Percentiles rank a stretch among this genome's conserved stretches.
Conservation (phyloP, 768 basidiomycete species). For the Serendipita sp. region DNA sequence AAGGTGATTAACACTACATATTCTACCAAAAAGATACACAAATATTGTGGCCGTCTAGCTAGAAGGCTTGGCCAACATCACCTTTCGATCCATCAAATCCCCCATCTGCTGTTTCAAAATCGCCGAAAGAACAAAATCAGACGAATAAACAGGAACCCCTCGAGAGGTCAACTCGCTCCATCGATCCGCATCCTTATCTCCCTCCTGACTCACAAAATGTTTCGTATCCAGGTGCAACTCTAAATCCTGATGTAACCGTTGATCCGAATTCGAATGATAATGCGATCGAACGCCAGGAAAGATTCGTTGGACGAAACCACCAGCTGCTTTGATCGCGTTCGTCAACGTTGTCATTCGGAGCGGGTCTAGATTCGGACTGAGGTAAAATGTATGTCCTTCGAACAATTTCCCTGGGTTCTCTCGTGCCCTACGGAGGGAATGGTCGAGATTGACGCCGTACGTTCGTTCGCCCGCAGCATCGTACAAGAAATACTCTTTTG, state of each 20-base stretch:
- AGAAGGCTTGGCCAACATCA: background rate
- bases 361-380: constrained; percentile 44
- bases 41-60: no score
- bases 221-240: constrained; percentile 21
- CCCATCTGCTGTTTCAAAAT: constrained; percentile 46
- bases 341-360: constrained; percentile 35
- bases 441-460: constrained; percentile 45
- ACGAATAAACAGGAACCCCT: constrained; percentile 44
- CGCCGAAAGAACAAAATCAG: constrained; percentile 49
- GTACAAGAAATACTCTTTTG: constrained; percentile 21
- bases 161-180: constrained; percentile 46
- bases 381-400: constrained; percentile 50
- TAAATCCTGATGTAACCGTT: background rate
- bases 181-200: constrained; percentile 41
- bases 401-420: constrained; percentile 39
- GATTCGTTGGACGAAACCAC: constrained; percentile 45
- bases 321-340: constrained; percentile 50
- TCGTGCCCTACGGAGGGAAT: constrained; percentile 46
- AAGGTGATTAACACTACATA: no score
- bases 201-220: constrained; percentile 40
- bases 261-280: no score
- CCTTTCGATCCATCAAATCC: constrained; percentile 37
- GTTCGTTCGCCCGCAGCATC: constrained; percentile 52
- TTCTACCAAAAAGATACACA: no score
- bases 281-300: background rate